Percentiles rank a stretch among this genome's conserved stretches.
These are phyloP conservation scores for Ceratocystis alfenasii DNA, from an alignment of 2,329 filamentous ascomycete genomes.

Conservation along the genomic window DNA sequence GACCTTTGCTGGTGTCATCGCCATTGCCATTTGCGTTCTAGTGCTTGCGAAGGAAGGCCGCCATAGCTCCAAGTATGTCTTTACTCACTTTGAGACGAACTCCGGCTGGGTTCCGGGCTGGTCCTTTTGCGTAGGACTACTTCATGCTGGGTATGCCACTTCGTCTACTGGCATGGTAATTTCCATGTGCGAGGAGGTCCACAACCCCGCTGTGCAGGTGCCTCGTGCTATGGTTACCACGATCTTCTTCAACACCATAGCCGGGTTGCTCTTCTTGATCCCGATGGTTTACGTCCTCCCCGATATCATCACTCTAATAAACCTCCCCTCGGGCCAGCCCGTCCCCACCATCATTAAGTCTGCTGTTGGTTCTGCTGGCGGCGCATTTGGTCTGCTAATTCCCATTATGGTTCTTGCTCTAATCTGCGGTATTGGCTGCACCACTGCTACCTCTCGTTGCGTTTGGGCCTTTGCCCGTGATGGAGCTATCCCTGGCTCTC, in stretches of 20 bases:
- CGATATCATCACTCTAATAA: slow-evolving; percentile 44
- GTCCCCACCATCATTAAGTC: slow-evolving; percentile 51
- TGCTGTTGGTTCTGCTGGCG: slow-evolving; percentile 49
- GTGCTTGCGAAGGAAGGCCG: slow-evolving; percentile 58
- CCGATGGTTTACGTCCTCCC: slow-evolving; percentile 59
- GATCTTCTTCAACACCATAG: slow-evolving; percentile 53
- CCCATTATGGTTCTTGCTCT: slow-evolving; percentile 55
- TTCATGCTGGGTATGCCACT: slow-evolving; percentile 62
- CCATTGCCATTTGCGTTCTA: slow-evolving; percentile 50
- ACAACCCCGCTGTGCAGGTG: slow-evolving; percentile 52
- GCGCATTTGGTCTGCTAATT: slow-evolving; percentile 49
- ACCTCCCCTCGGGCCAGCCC: slow-evolving; percentile 47
- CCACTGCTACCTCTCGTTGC: slow-evolving; percentile 54
- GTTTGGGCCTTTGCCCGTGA: slow-evolving; percentile 61
- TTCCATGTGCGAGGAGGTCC: slow-evolving; percentile 65
- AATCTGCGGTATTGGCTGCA: slow-evolving; percentile 57
- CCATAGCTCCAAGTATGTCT: slow-evolving; percentile 49
- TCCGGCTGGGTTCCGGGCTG: slow-evolving; percentile 61
- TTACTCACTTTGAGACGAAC: slow-evolving; percentile 54
- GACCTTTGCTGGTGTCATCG: slow-evolving; percentile 60
- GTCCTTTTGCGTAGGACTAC: slow-evolving; percentile 60
- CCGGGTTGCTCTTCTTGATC: slow-evolving; percentile 56
- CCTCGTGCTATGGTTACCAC: slow-evolving; percentile 62
- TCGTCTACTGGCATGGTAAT: slow-evolving; percentile 72
- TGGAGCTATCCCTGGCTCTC: slow-evolving; percentile 53